These are phyloP conservation scores for Leishmania tropica DNA, from an alignment of 208 protist genomes.

Conservation along the genomic window DNA sequence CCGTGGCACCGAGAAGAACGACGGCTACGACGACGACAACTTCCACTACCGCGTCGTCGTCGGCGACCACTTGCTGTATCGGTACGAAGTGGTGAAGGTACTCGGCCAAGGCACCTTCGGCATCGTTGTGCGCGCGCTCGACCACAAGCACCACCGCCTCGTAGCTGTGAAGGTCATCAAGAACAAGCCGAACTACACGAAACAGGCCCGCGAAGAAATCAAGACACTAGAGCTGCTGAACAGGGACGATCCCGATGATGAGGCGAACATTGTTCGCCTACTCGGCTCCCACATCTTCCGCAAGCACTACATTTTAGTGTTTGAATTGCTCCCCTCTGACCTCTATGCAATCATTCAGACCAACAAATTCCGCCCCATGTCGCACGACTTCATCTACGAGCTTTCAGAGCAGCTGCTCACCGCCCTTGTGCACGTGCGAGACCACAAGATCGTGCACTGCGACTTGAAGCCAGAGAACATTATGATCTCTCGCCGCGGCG, in stretches of 20 bases:
- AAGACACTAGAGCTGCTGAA: slow-evolving; percentile 71
- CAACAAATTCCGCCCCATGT: slow-evolving; percentile 79
- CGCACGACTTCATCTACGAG: slow-evolving; percentile 72
- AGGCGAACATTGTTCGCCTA: slow-evolving; percentile 71
- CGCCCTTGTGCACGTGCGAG: slow-evolving; percentile 66
- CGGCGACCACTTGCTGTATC: slow-evolving; percentile 95
- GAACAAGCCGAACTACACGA: slow-evolving; percentile 77
- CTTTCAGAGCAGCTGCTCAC: slow-evolving; percentile 69
- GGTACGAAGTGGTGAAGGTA: slow-evolving; percentile 84
- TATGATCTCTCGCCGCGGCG: slow-evolving; percentile 57
- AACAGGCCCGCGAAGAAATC: slow-evolving; percentile 88
- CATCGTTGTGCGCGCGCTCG: slow-evolving; percentile 81
- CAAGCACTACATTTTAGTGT: slow-evolving; percentile 79
- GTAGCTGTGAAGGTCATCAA: slow-evolving; percentile 92
- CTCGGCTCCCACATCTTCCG: slow-evolving; percentile 68
- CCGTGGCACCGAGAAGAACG: slow-evolving; percentile 51
- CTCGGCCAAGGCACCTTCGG: slow-evolving; percentile 92
- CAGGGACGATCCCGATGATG: slow-evolving; percentile 59
- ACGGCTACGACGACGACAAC: slow-evolving; percentile 95
- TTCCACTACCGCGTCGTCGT: slow-evolving; percentile 91
- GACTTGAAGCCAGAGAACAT: slow-evolving; percentile 98
- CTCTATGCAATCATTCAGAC: slow-evolving; percentile 72
- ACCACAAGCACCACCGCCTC: slow-evolving; percentile 53
- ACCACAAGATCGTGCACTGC: slow-evolving; percentile 93
- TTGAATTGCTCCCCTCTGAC: slow-evolving; percentile 75